A percentile compares a stretch with the other conserved stretches of the same genome.
phyloP scores from a whole-genome alignment of 2,329 filamentous ascomycete genomes.

The Graphiopsis chlorocephala region DNA sequence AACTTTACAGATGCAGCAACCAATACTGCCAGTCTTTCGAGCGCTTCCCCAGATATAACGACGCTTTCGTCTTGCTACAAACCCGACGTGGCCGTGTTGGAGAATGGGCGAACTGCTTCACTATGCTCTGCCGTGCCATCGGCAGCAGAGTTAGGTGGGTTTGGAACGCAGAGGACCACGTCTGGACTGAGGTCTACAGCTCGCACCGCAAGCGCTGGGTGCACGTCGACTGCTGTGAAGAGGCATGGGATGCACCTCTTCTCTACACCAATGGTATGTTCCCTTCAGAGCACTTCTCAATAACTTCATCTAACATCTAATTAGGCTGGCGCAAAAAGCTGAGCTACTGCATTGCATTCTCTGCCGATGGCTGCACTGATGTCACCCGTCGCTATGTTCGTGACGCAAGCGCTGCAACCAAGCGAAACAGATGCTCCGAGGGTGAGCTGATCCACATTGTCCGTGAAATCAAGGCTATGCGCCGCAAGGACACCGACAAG shows the following conservation, averaged over 20 bases:
- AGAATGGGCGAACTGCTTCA: constrained; percentile 98
- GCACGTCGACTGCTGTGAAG: constrained; percentile 94
- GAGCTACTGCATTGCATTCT: constrained; percentile 96
- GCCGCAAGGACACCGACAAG: constrained; percentile 80
- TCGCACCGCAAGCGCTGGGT: constrained; percentile 91
- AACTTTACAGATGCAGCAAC: constrained; percentile 84
- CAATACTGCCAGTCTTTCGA: constrained; percentile 73
- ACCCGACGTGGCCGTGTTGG: constrained; percentile 82
- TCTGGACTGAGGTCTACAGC: constrained; percentile 97
- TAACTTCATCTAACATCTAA: constrained; percentile 19
- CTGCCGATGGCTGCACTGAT: constrained; percentile 74
- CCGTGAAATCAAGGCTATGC: constrained; percentile 82
- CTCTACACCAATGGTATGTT: constrained; percentile 78
- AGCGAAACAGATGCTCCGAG: constrained; percentile 78
- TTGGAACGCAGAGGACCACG: constrained; percentile 96
- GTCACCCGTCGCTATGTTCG: constrained; percentile 68
- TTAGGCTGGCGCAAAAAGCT: constrained; percentile 90
- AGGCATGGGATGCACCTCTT: constrained; percentile 89
- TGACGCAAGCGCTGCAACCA: constrained; percentile 68
- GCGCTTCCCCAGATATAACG: constrained; percentile 89
- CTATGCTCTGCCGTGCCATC: constrained; percentile 92
- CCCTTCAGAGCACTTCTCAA: too few species aligned
- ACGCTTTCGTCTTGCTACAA: constrained; percentile 89
- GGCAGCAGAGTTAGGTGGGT: constrained; percentile 93
- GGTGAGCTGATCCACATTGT: constrained; percentile 84